A percentile compares a stretch with the other conserved stretches of the same genome.
Evolutionary conservation across 1,139 yeast genomes (phyloP).

Genomic region (Suhomyces bokatorum): DNA sequence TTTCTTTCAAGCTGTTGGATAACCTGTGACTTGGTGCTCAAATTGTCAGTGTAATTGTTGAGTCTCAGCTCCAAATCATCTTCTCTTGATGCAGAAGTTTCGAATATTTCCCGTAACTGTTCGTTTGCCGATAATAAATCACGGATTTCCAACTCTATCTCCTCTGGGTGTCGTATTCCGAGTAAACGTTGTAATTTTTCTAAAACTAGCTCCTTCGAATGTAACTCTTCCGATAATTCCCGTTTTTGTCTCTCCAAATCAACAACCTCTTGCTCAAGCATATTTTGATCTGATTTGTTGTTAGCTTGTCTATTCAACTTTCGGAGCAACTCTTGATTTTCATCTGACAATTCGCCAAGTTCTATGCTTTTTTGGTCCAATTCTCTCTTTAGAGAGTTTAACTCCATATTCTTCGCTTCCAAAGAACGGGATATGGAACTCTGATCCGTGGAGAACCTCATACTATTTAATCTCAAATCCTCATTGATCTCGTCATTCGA

Average conservation of each 20-base stretch:
- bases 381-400: background rate
- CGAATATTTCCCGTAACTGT: conserved; percentile 15
- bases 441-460: background rate
- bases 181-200: conserved; percentile 11
- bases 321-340: conserved; percentile 12
- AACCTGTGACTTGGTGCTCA: conserved; percentile 10
- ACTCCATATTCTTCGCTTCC: background rate
- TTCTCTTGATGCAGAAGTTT: conserved; percentile 11
- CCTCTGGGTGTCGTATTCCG: conserved; percentile 7
- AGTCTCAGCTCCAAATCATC: conserved; percentile 13
- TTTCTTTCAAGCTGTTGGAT: conserved; percentile 19
- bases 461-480: conserved; percentile 1
- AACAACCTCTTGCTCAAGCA: background rate
- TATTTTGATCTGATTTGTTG: background rate
- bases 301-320: conserved; percentile 8
- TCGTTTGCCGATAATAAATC: conserved; percentile 17
- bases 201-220: conserved; percentile 1
- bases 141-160: conserved; percentile 14
- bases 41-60: conserved; percentile 20
- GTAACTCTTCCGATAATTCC: conserved; percentile 3
- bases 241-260: conserved; percentile 4
- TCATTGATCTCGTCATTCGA: conserved; percentile 3
- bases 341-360: conserved; percentile 8
- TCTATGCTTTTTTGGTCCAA: conserved; percentile 4
- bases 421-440: conserved; percentile 2